phyloP scores from a whole-genome alignment of 441 rosid genomes.

The Adansonia rubrostipa region DNA sequence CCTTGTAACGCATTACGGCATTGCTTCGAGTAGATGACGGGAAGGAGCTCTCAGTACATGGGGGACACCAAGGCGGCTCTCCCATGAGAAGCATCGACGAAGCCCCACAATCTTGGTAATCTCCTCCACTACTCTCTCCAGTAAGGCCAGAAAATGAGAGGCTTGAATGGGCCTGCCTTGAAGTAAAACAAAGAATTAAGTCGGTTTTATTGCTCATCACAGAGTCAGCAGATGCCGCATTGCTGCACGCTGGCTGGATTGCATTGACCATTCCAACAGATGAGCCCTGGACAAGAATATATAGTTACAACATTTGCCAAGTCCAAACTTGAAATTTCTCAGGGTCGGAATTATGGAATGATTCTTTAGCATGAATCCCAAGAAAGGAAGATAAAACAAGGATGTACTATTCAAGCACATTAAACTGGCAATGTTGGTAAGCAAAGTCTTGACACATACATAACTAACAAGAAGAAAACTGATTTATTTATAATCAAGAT shows the following conservation, averaged over 20 bases:
- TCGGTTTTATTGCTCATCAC: conserved; percentile 85
- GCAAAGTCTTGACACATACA: background rate
- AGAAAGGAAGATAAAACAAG: conserved; percentile 3
- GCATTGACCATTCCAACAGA: conserved; percentile 53
- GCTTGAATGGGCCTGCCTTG: conserved; percentile 64
- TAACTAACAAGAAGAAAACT: background rate
- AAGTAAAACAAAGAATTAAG: conserved; percentile 64
- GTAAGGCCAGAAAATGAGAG: conserved; percentile 94
- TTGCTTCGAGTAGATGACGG: conserved; percentile 70
- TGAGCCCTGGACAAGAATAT: conserved; percentile 50
- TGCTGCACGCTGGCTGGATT: conserved; percentile 74
- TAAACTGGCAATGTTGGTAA: background rate
- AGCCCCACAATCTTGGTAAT: conserved; percentile 94
- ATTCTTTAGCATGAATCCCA: background rate
- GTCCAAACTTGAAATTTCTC: background rate
- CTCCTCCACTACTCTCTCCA: conserved; percentile 82
- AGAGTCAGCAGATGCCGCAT: conserved; percentile 76
- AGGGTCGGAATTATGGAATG: background rate
- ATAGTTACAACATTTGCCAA: conserved; percentile 10
- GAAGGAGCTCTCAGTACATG: conserved; percentile 59
- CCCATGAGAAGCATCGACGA: conserved; percentile 77
- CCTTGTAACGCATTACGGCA: conserved; percentile 97
- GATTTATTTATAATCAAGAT: too few species aligned
- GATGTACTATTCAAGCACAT: conserved; percentile 13
- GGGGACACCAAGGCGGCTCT: conserved; percentile 92